A percentile compares a stretch with the other conserved stretches of the same genome.
These are phyloP conservation scores for Leucosporidium creatinivorum DNA, from an alignment of 768 basidiomycete genomes.

Conservation along the genomic window DNA sequence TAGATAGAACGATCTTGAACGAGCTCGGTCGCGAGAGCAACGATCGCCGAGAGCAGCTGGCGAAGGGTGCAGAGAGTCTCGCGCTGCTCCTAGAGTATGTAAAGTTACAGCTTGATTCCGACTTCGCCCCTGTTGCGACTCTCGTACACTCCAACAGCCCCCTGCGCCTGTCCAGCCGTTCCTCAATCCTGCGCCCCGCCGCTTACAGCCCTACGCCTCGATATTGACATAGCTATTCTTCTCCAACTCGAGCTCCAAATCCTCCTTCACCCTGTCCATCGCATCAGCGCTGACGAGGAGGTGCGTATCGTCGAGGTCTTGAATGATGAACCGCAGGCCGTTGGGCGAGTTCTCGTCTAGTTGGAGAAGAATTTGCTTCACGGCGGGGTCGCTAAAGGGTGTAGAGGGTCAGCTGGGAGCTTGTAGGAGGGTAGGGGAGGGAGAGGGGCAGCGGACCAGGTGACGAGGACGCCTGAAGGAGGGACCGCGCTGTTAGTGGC, in stretches of 20 bases:
- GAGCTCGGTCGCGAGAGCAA: too few relatives aligned
- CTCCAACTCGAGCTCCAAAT: constrained; percentile 24
- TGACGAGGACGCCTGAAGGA: constrained; percentile 29
- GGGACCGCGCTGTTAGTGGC: too few relatives aligned
- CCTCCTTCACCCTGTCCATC: constrained; percentile 55
- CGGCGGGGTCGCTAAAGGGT: constrained; percentile 64
- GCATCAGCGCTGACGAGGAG: constrained; percentile 75
- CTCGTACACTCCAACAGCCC: too few relatives aligned
- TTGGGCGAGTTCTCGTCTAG: constrained; percentile 55
- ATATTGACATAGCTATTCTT: constrained; percentile 19
- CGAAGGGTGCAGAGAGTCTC: too few relatives aligned
- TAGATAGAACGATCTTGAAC: too few relatives aligned
- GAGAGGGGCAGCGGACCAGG: constrained; percentile 20
- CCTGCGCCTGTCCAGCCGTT: background rate
- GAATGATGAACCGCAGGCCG: constrained; percentile 55
- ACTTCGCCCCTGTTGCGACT: too few relatives aligned
- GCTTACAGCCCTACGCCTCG: background rate
- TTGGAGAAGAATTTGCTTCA: constrained; percentile 74
- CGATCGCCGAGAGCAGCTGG: too few relatives aligned
- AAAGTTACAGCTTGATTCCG: too few relatives aligned
- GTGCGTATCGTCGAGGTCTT: constrained; percentile 76
- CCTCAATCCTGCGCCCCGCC: background rate
- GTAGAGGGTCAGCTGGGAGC: background rate
- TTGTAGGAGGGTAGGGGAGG: background rate
- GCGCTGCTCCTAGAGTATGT: too few relatives aligned